Base-by-base conservation (phyloP, 257 asterid genomes). In the Agastache rugosa region DNA sequence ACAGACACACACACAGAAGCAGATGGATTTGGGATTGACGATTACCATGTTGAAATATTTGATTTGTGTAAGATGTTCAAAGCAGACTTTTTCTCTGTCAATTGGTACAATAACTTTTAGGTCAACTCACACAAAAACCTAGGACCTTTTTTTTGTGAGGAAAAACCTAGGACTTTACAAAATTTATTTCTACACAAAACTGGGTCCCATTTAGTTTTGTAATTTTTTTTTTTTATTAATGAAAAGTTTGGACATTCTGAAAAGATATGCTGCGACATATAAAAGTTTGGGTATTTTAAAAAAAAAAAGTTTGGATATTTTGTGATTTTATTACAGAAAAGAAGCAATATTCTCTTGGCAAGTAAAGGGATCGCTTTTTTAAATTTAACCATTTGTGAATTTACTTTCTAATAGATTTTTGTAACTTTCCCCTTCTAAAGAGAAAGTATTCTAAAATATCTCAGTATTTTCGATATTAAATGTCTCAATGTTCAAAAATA, bases 11-110 rank as follows among this genome's bases (percentile, higher is more conserved):
- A 11, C 12, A 19, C 29, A 31, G 15, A 8, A 34, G 39, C 5
- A 37, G 7, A 14, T 7, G 22, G 41, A 19, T 14, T n/a, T 10
- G 42, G 23, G 63, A 45, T 6, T 17, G 73, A 22, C 10, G 54
- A 12, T 12, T 71, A 77, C 81, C 81, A 77, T 67, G 37, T 63
- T 42, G 29, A n/a, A 31, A 14, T 44, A 63, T 12, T 16, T 34
- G 34, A 67, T 31, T 29, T 67, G 44, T 8, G 29, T 7, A 16
- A 48, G 35, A 25, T 23, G 34, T 55, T 62, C 35, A 25, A 63
- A 29, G 19, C 50, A 3, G 22, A 7, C 41, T 17, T 53, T 62
- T 41, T 11, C 55, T 51, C 1, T 31, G 19, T 71, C 34, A 64
- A 72, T 64, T 42, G 69, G 47, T 41, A 6, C 5, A 51, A 71